phyloP scores from a whole-genome alignment of 148 eudicot genomes.

The Rhododendron griersonianum region DNA sequence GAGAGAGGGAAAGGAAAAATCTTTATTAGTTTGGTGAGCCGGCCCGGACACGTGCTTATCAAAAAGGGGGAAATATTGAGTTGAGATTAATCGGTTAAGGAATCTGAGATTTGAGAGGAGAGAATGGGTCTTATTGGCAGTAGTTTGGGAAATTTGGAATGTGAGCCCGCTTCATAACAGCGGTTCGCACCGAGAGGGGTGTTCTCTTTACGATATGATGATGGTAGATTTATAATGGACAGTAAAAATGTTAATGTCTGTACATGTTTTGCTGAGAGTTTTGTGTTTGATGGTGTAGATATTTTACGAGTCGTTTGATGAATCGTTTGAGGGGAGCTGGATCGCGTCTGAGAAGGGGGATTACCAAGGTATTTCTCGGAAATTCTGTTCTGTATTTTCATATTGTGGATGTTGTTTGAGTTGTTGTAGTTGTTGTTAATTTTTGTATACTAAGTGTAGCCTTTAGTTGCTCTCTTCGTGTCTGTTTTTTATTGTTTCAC shows the following conservation, averaged over 20 bases:
- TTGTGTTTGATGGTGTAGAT: conserved; percentile 30
- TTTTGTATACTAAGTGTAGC: not conserved
- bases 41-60: too few species aligned
- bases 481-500: not conserved
- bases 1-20: too few species aligned
- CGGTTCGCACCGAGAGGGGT: not conserved
- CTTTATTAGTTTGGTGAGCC: too few species aligned
- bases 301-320: conserved; percentile 76
- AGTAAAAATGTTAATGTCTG: not conserved
- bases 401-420: not conserved
- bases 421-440: not conserved
- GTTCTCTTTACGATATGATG: not conserved
- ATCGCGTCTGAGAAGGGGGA: conserved; percentile 75
- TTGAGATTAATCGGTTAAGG: not conserved
- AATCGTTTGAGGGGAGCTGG: conserved; percentile 81
- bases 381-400: not conserved
- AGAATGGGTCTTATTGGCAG: not conserved
- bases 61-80: too few species aligned
- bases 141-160: not conserved
- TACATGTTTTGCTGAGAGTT: conserved; percentile 6
- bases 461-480: not conserved
- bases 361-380: conserved; percentile 45
- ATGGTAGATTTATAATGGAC: not conserved
- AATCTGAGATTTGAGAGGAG: not conserved
- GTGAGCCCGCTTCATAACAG: not conserved